phyloP scores from a whole-genome alignment of 352 stramenopile genomes.

The Nothophytophthora sp. region DNA sequence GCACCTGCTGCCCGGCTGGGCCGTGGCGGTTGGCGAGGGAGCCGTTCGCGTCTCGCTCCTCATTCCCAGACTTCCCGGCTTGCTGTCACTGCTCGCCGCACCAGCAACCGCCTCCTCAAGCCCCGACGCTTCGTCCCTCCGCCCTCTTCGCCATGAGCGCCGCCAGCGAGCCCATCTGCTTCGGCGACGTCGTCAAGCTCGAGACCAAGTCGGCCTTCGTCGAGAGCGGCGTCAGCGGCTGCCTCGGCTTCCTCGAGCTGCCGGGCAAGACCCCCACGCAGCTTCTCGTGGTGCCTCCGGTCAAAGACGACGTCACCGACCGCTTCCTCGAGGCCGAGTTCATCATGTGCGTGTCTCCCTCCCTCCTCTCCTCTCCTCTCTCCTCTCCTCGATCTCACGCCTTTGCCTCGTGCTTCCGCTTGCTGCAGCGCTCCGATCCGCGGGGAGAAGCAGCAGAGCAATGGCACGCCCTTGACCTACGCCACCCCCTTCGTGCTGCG shows the following conservation, averaged over 20 bases:
- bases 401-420: too few species aligned
- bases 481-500: conserved; percentile 70
- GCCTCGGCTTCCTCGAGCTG: conserved; percentile 57
- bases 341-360: conserved; percentile 50
- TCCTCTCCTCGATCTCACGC: not conserved
- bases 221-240: conserved; percentile 7
- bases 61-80: conserved; percentile 33
- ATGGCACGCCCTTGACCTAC: conserved; percentile 59
- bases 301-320: conserved; percentile 43
- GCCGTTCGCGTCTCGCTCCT: too few species aligned
- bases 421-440: conserved; percentile 44
- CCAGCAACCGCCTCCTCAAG: too few species aligned
- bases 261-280: conserved; percentile 35
- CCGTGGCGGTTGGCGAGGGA: too few species aligned
- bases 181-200: conserved; percentile 58
- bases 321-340: conserved; percentile 63
- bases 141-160: conserved; percentile 21
- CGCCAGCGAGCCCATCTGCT: conserved; percentile 36
- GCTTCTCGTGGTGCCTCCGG: conserved; percentile 55
- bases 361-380: too few species aligned
- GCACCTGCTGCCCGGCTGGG: too few species aligned
- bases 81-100: conserved; percentile 5
- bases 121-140: not conserved
- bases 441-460: conserved; percentile 46
- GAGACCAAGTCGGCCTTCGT: conserved; percentile 37